These are phyloP conservation scores for Phytophthora vignae DNA, from an alignment of 352 stramenopile genomes.

Conservation along the genomic window DNA sequence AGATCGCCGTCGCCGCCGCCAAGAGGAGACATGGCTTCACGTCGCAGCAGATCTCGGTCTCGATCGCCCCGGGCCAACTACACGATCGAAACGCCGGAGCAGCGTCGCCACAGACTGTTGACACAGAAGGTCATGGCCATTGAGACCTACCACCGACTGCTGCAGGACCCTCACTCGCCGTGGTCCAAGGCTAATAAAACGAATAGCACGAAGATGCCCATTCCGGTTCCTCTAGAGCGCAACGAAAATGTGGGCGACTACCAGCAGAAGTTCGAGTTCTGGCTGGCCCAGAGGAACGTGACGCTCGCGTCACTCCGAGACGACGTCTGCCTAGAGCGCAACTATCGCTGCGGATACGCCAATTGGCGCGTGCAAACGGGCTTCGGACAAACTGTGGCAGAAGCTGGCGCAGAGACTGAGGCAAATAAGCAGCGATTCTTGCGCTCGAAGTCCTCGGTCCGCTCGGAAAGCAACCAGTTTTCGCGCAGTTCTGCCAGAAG, in stretches of 20 bases:
- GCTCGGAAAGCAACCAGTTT: neutral
- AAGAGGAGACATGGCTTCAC: conserved; percentile 11
- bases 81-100: conserved; percentile 8
- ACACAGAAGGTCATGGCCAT: conserved; percentile 29
- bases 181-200: conserved; percentile 11
- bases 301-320: conserved; percentile 18
- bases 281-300: conserved; percentile 29
- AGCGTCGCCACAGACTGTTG: conserved; percentile 19
- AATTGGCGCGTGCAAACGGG: conserved; percentile 27
- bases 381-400: neutral
- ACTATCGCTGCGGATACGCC: conserved; percentile 27
- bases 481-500: conserved; percentile 3
- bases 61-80: conserved; percentile 14
- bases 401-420: no score
- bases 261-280: conserved; percentile 41
- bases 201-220: conserved; percentile 1
- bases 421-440: neutral
- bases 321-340: conserved; percentile 18
- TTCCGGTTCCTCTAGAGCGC: conserved; percentile 22
- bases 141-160: conserved; percentile 14
- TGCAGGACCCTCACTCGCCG: conserved; percentile 14
- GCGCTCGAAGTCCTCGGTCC: conserved; percentile 3
- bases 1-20: conserved; percentile 20
- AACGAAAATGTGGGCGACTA: conserved; percentile 26
- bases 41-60: conserved; percentile 22